Evolutionary conservation across 768 basidiomycete species (phyloP), one percentile per base, ranked within the genome.

Genomic region (Clitopilus passeckerianus): DNA sequence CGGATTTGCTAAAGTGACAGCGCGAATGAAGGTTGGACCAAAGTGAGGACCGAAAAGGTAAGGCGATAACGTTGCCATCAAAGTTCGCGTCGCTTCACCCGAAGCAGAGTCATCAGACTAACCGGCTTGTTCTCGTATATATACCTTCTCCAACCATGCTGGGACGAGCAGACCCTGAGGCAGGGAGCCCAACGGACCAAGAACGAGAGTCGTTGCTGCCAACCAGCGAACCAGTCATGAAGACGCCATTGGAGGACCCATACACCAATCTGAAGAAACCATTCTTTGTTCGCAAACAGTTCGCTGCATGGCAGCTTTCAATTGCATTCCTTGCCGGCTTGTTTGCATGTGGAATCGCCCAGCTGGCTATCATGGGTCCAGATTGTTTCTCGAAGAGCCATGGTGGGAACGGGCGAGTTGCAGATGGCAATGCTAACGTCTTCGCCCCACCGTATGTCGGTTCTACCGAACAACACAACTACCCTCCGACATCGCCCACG

Each of bases 401-500:
- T 58, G 59, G 34, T 35, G 57, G 35, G 46, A 43, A 34, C 24
- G 33, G 34, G 1, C 20, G 35, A 9, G n/a, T 41, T 16, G 55
- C 65, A n/a, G 63, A 62, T 5, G 54, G 58, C 16, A 72, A 50
- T 50, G 46, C 46, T 18, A 65, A 74, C 22, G 69, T 72, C 16
- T 67, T 85, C 15, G 89, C 87, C 0, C 75, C 86, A 2, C 86
- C 89, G 1, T 83, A 85, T 68, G 88, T 85, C 18, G 91, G 91
- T 14, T 90, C 89, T 0, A 87, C 89, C 1, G 78, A 81, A 60
- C 77, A 81, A 5, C 84, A 92, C 70, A 69, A 83, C 20, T 92
- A 82, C 69, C 92, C 92, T 8, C 91, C 92, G 0, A 63, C 83
- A 0, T 80, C 81, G 6, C 90, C 91, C 0, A 91, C 90, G 16